phyloP scores from a whole-genome alignment of 495 filamentous ascomycete species.

The Penicillium canescens region DNA sequence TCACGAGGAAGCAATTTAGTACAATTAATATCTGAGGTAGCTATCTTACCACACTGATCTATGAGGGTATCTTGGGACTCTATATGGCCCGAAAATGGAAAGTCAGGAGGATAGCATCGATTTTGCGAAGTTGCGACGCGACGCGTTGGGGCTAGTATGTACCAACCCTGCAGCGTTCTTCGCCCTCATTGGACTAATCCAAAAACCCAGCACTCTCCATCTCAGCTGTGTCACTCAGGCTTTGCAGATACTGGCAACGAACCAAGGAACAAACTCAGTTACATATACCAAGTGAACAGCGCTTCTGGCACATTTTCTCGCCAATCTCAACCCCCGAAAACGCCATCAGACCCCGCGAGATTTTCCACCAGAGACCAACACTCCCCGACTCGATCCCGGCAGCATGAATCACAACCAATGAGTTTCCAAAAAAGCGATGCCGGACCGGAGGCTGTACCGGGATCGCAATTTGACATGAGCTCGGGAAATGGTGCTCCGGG shows the following conservation, averaged over 20 bases:
- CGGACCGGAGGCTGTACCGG: conserved; percentile 4
- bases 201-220: conserved; percentile 31
- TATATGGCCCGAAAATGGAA: conserved; percentile 32
- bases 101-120: conserved; percentile 49
- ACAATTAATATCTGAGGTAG: no score
- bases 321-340: conserved; percentile 3
- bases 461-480: conserved; percentile 27
- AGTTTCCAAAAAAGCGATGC: conserved; percentile 2
- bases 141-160: conserved; percentile 50
- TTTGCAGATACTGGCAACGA: conserved; percentile 11
- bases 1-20: neutral
- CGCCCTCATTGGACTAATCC: conserved; percentile 34
- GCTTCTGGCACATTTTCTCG: conserved; percentile 1
- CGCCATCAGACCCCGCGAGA: conserved; percentile 9
- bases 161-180: conserved; percentile 28
- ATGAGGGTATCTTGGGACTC: neutral
- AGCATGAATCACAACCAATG: conserved; percentile 22
- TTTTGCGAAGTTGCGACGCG: conserved; percentile 49
- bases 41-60: neutral
- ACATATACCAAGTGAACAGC: neutral
- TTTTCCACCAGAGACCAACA: neutral
- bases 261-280: conserved; percentile 1
- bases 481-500: conserved; percentile 35
- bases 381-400: conserved; percentile 3
- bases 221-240: conserved; percentile 20